Evolutionary conservation across 441 rosid genomes (phyloP), one percentile per base, ranked within the genome.

Genomic region (Sinapis alba): DNA sequence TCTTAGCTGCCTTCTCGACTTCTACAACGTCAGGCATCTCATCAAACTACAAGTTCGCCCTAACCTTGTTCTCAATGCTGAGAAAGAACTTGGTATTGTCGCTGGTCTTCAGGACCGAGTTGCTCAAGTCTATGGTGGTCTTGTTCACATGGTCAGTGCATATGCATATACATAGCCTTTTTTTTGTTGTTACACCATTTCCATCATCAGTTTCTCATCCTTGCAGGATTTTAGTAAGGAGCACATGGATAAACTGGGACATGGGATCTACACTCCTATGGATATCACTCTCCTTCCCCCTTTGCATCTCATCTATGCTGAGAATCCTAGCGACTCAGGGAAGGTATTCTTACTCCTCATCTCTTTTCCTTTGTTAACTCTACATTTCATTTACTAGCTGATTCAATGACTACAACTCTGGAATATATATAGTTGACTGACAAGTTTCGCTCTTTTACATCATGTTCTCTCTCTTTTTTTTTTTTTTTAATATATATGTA

Each of bases 21-120:
- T 89, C 82, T 95, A 90, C 84, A 79, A 88, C 7, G 94, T 95
- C 60, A 84, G 98, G 79, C 92, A 88, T 73, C 72, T 91, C 67
- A 79, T 93, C 65, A 88, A 87, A 87, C 85, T 90, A 60, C 86
- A 83, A 71, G 72, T 88, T 30, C 86, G 98, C 58, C 85, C 87
- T 51, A 88, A 83, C 69, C 82, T 93, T 64, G 79, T 93, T 56
- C 95, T 95, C 45, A 72, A 47, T 18, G 97, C 98, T 1, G 98
- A 95, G 86, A 70, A 87, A 77, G 90, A 91, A 73, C 92, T 95
- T 21, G 97, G 99, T 58, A 93, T 93, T 65, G 93, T 95, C 68
- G 99, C 98, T 11, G 99, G 99, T 67, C 97, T 93, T 81, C 97
- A 91, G 80, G 98, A 93, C 84, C 86, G 98, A 21, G 99, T 95